A percentile compares a stretch with the other conserved stretches of the same genome.
These are phyloP conservation scores for Parascedosporium putredinis DNA, from an alignment of 2,329 filamentous ascomycete genomes.

Conservation along the genomic window DNA sequence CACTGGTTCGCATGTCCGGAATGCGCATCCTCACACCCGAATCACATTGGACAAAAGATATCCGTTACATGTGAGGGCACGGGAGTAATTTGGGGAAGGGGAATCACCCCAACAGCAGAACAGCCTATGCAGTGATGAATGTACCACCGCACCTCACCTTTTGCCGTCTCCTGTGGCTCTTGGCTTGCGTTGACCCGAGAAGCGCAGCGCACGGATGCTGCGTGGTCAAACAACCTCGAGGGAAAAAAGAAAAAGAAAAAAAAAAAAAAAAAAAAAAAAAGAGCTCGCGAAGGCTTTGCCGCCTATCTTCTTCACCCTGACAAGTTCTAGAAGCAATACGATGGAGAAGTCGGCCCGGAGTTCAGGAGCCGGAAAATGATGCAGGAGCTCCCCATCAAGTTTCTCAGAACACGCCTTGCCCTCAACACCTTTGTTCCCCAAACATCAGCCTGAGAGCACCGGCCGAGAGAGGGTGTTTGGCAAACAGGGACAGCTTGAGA, in stretches of 20 bases:
- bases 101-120: neutral
- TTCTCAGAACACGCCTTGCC: neutral
- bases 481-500: too few species aligned
- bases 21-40: conserved; percentile 1
- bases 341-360: neutral
- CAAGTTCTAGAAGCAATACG: neutral
- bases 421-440: too few species aligned
- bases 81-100: neutral
- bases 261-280: too few species aligned
- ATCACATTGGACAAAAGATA: neutral
- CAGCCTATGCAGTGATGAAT: conserved; percentile 2
- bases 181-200: neutral
- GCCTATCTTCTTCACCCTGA: neutral
- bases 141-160: neutral
- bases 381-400: neutral
- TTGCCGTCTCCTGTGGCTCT: neutral
- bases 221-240: too few species aligned
- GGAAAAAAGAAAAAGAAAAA: too few species aligned
- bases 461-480: too few species aligned
- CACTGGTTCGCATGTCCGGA: neutral
- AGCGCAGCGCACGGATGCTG: neutral
- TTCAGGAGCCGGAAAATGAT: neutral
- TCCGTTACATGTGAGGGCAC: neutral
- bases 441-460: too few species aligned
- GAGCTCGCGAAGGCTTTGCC: too few species aligned